Percentiles rank a stretch among this genome's conserved stretches.
Evolutionary conservation across 345 rosid genomes (phyloP).

Genomic region (Turnera subulata): DNA sequence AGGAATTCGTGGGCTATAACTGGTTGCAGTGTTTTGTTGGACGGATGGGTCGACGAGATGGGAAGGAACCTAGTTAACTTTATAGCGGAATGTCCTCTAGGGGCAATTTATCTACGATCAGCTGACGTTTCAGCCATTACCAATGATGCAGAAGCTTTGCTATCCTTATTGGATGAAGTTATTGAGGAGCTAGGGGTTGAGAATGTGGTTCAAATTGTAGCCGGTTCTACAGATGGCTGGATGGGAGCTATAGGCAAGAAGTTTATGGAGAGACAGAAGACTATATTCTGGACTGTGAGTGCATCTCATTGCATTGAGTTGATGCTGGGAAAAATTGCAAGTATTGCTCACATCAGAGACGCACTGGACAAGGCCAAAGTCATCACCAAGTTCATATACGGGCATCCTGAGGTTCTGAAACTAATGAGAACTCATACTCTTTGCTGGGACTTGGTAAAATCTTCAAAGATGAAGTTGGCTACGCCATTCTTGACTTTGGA

Average conservation of each 20-base stretch:
- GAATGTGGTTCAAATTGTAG: slow-evolving; percentile 55
- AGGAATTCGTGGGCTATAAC: slow-evolving; percentile 48
- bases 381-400: slow-evolving; percentile 32
- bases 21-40: slow-evolving; percentile 65
- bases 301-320: slow-evolving; percentile 56
- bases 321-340: slow-evolving; percentile 40
- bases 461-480: slow-evolving; percentile 37
- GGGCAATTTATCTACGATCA: slow-evolving; percentile 49
- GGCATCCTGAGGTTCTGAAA: slow-evolving; percentile 21
- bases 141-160: slow-evolving; percentile 24
- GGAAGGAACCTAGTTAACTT: slow-evolving; percentile 48
- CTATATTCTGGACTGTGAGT: slow-evolving; percentile 53
- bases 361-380: slow-evolving; percentile 37
- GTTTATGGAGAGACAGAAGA: slow-evolving; percentile 27
- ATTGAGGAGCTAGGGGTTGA: slow-evolving; percentile 43
- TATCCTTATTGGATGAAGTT: slow-evolving; percentile 34
- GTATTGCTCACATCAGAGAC: slow-evolving; percentile 18
- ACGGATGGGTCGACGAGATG: slow-evolving; percentile 51
- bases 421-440: slow-evolving; percentile 22
- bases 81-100: slow-evolving; percentile 47
- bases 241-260: slow-evolving; percentile 37
- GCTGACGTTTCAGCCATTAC: slow-evolving; percentile 31
- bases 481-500: slow-evolving; percentile 41
- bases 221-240: slow-evolving; percentile 47
- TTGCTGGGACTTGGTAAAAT: slow-evolving; percentile 26